Evolutionary conservation across 2,329 filamentous ascomycete genomes (phyloP).

Genomic region (Didymella sp.): DNA sequence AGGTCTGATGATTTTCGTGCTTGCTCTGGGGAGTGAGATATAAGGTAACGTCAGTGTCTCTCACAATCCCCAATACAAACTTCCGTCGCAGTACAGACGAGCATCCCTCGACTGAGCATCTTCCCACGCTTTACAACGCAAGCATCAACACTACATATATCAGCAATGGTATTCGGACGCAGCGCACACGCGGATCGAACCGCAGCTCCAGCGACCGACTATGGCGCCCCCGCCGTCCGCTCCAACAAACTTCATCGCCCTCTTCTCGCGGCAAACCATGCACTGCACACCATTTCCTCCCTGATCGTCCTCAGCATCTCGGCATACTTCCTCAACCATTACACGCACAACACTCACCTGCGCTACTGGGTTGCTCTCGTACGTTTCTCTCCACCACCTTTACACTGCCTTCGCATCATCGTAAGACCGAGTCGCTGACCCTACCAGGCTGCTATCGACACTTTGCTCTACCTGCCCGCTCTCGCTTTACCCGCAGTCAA

Average conservation of each 20-base stretch:
- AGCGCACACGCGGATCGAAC: slow-evolving; percentile 6
- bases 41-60: not conserved
- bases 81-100: not conserved
- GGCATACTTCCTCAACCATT: slow-evolving; percentile 27
- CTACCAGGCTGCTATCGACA: slow-evolving; percentile 26
- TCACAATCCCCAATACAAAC: not conserved
- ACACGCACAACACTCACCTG: slow-evolving; percentile 25
- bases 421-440: too few species aligned
- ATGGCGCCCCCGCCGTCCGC: slow-evolving; percentile 12
- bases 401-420: not conserved
- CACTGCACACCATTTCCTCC: slow-evolving; percentile 26
- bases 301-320: slow-evolving; percentile 30
- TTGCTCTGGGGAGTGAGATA: not conserved
- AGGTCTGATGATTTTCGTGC: not conserved
- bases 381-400: not conserved
- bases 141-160: not conserved
- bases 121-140: not conserved
- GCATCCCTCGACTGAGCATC: not conserved
- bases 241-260: slow-evolving; percentile 22
- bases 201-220: not conserved
- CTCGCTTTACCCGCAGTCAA: slow-evolving; percentile 23
- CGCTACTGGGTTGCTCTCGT: slow-evolving; percentile 20
- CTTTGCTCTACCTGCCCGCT: slow-evolving; percentile 24
- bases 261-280: slow-evolving; percentile 24
- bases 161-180: slow-evolving; percentile 12